Base-by-base conservation (phyloP, 116 monocot species). In the Zostera marina region DNA sequence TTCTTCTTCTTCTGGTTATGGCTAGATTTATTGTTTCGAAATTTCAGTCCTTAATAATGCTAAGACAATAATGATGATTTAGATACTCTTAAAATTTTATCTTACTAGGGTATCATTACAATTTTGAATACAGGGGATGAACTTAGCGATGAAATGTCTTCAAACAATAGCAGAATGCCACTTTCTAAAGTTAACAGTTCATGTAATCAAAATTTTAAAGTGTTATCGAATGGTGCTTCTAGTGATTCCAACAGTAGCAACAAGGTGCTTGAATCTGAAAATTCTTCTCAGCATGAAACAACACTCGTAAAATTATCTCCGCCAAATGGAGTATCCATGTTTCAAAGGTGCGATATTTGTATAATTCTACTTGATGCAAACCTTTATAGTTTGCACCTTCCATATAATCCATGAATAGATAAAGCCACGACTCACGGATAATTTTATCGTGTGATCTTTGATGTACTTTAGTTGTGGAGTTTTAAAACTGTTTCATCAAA, bases 321-420 rank as follows among this genome's bases (percentile, higher is more conserved):
- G 47, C 63, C 77, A 53, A 81, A 68, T 40, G 79, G 87, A 14
- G 20, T 80, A 63, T 92, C 92, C 22, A 54, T 92, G 53, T 84
- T 92, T 52, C 83, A 87, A 78, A 67, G 74, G 92, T 92, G 70
- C 56, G 47, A 14, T 22, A 22, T 16, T 61, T 9, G 14, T 61
- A 16, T 47, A 25, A 1, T 16, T 14, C 13, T 22, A 25, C 15
- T 45, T 12, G 23, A 5, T 48, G 23, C 13, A 48, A 38, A 21
- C 12, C 5, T 11, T 20, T 43, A 43, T 20, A 5, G 42, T 59
- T 40, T 19, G 16, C 19, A 22, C 59, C 11, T 59, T 25, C 32
- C 32, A 32, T 5, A 32, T 32, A 32, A 32, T 32, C 32, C 32
- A 32, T 32, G 32, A 32, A 32, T 32, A 5, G 32, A 32, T 32